These are phyloP conservation scores for Globisporangium abappressorium DNA, from an alignment of 352 stramenopile species.

Conservation along the genomic window DNA sequence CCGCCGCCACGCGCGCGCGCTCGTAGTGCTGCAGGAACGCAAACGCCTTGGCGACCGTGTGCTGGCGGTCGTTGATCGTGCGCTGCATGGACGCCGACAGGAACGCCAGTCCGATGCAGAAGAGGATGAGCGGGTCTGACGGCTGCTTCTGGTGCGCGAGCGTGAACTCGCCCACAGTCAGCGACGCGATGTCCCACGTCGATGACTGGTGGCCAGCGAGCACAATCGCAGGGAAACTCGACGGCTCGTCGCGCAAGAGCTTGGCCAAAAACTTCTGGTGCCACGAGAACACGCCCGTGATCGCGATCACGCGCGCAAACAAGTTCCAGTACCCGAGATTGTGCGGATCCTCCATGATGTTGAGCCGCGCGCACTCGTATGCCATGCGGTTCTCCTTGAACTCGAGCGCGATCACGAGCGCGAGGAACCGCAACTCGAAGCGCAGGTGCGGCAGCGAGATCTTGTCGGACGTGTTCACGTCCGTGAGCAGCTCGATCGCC, in stretches of 20 bases:
- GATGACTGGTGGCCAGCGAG: slow-evolving; percentile 82
- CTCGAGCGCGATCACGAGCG: slow-evolving; percentile 79
- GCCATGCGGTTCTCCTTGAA: slow-evolving; percentile 87
- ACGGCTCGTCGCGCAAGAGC: slow-evolving; percentile 66
- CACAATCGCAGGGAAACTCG: slow-evolving; percentile 77
- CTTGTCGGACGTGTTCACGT: slow-evolving; percentile 87
- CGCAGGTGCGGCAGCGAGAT: slow-evolving; percentile 63
- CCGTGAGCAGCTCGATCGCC: slow-evolving; percentile 80
- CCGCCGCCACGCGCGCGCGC: slow-evolving; percentile 38
- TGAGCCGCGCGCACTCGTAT: slow-evolving; percentile 83
- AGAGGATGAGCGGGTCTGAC: slow-evolving; percentile 70
- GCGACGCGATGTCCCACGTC: slow-evolving; percentile 79
- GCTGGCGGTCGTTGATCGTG: slow-evolving; percentile 82
- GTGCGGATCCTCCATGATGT: slow-evolving; percentile 82
- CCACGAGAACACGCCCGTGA: slow-evolving; percentile 84
- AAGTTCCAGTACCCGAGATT: slow-evolving; percentile 86
- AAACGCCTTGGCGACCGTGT: slow-evolving; percentile 84
- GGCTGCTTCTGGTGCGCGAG: slow-evolving; percentile 78
- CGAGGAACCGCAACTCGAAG: slow-evolving; percentile 81
- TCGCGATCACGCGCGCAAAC: slow-evolving; percentile 79
- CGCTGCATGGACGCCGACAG: slow-evolving; percentile 83
- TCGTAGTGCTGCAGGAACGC: slow-evolving; percentile 85
- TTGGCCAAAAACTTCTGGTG: slow-evolving; percentile 88
- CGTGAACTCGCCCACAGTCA: slow-evolving; percentile 83
- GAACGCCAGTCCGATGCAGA: slow-evolving; percentile 84